Conservation (phyloP, 768 basidiomycete genomes). For the Kwoniella bestiolae region DNA sequence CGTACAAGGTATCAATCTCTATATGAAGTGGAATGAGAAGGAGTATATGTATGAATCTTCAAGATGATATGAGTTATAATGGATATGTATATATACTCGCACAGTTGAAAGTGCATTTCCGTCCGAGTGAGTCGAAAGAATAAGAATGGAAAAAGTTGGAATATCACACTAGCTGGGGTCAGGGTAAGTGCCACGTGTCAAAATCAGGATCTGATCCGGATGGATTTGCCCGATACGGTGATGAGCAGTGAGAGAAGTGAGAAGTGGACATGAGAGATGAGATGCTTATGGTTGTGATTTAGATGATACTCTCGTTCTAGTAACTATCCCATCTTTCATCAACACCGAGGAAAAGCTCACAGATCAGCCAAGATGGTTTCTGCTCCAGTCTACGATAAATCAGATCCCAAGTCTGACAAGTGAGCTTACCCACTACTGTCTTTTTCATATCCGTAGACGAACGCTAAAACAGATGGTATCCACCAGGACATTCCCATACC, state of each 20-base stretch:
- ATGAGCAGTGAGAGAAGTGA: background rate
- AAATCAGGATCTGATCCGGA: slow-evolving; percentile 9
- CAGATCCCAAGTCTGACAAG: slow-evolving; percentile 43
- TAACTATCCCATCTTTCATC: background rate
- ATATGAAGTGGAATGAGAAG: background rate
- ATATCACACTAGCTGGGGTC: too few species aligned
- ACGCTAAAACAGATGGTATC: background rate
- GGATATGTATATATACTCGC: too few species aligned
- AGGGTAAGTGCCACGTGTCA: slow-evolving; percentile 10
- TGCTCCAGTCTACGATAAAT: slow-evolving; percentile 48
- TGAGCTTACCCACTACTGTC: slow-evolving; percentile 14
- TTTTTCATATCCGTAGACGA: background rate
- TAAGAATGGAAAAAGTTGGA: too few species aligned
- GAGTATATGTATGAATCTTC: too few species aligned
- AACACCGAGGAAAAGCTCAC: background rate
- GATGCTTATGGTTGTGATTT: background rate
- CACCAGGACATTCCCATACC: slow-evolving; percentile 40
- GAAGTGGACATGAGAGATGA: background rate
- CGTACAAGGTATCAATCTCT: too few species aligned
- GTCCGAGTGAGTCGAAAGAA: too few species aligned
- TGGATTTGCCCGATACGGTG: slow-evolving; percentile 14
- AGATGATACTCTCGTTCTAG: too few species aligned
- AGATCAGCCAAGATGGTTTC: slow-evolving; percentile 35
- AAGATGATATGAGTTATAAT: too few species aligned
- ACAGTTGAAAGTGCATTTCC: too few species aligned